phyloP scores from a whole-genome alignment of 1,284 basidiomycete species.

The Mycena citricolor region DNA sequence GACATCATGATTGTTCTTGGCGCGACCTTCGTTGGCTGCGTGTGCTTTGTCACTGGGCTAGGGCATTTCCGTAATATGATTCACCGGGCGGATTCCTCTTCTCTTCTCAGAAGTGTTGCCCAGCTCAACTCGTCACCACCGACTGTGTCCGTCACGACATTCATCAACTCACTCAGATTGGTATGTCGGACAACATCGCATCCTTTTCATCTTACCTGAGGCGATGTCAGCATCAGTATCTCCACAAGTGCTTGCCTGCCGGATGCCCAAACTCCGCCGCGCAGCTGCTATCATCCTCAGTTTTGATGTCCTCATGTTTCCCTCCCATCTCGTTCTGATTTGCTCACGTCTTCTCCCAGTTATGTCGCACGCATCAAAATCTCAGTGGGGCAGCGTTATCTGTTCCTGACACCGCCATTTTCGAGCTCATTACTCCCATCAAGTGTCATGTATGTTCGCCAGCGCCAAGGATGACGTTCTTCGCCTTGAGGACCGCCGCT shows the following conservation, averaged over 20 bases:
- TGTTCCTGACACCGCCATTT: conserved; percentile 20
- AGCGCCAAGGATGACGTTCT: too few relatives aligned
- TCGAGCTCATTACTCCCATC: conserved; percentile 9
- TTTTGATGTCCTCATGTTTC: conserved; percentile 38
- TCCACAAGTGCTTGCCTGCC: conserved; percentile 35
- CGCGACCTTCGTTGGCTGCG: conserved; percentile 53
- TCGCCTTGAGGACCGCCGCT: too few relatives aligned
- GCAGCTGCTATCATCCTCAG: conserved; percentile 55
- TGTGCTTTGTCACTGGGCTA: conserved; percentile 10
- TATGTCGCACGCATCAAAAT: conserved; percentile 36
- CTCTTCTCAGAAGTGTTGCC: conserved; percentile 63
- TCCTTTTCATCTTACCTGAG: conserved; percentile 9
- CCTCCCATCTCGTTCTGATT: conserved; percentile 1
- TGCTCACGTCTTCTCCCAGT: conserved; percentile 50
- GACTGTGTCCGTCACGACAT: conserved; percentile 55
- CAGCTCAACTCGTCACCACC: conserved; percentile 66
- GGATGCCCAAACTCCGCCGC: conserved; percentile 42
- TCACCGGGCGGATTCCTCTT: conserved; percentile 58
- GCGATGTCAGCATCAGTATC: conserved; percentile 38
- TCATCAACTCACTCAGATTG: conserved; percentile 64
- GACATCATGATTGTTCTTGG: conserved; percentile 70
- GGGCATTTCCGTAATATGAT: background rate
- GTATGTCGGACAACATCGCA: conserved; percentile 35
- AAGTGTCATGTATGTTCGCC: too few relatives aligned
- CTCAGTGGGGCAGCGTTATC: conserved; percentile 23